A percentile compares a stretch with the other conserved stretches of the same genome.
phyloP scores from a whole-genome alignment of 805 yeast genomes.

The Ogataea allantospora region DNA sequence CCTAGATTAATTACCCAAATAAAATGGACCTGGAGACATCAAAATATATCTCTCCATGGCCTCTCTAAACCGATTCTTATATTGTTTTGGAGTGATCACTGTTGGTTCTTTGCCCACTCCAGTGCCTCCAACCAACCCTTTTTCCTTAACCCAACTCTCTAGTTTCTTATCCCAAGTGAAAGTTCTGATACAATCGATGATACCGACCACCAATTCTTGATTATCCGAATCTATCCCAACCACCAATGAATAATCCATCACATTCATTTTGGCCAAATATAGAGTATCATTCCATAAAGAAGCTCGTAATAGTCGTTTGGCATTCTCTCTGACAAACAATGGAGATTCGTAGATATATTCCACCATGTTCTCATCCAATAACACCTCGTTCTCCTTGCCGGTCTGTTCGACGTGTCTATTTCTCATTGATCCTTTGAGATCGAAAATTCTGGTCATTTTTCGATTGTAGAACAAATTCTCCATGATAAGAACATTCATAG shows the following conservation, averaged over 20 bases:
- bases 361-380: slow-evolving; percentile 96
- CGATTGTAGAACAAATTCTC: slow-evolving; percentile 88
- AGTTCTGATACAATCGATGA: slow-evolving; percentile 89
- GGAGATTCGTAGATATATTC: slow-evolving; percentile 97
- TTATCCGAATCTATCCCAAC: slow-evolving; percentile 80
- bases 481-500: slow-evolving; percentile 92
- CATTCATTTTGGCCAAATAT: slow-evolving; percentile 93
- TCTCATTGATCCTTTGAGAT: slow-evolving; percentile 96
- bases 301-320: slow-evolving; percentile 79
- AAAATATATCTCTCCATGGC: slow-evolving; percentile 96
- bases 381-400: slow-evolving; percentile 90
- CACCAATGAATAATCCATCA: slow-evolving; percentile 96
- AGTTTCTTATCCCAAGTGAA: slow-evolving; percentile 98
- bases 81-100: slow-evolving; percentile 94
- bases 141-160: slow-evolving; percentile 98
- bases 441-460: slow-evolving; percentile 83
- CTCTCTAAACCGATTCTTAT: slow-evolving; percentile 88
- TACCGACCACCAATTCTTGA: slow-evolving; percentile 82
- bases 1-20: slow-evolving; percentile 23
- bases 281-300: slow-evolving; percentile 94
- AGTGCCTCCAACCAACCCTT: slow-evolving; percentile 75
- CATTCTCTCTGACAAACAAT: slow-evolving; percentile 87
- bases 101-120: slow-evolving; percentile 93
- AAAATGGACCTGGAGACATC: slow-evolving; percentile 77
- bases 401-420: slow-evolving; percentile 96